These are phyloP conservation scores for Candida patagonica DNA, from an alignment of 805 yeast species.

Conservation along the genomic window DNA sequence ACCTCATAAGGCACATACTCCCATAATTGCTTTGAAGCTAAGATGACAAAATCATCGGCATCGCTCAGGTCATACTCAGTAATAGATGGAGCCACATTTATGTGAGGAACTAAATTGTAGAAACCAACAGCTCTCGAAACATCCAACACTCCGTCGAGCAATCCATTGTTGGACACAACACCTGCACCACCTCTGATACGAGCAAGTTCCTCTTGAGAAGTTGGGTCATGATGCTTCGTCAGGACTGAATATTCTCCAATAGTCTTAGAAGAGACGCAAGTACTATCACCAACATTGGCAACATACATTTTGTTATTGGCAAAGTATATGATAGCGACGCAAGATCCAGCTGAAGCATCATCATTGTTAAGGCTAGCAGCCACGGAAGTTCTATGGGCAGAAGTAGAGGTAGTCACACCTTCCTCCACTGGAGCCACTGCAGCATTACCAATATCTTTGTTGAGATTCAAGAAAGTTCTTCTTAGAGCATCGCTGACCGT, in stretches of 20 bases:
- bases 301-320: slow-evolving; percentile 61
- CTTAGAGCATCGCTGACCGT: slow-evolving; percentile 68
- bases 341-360: slow-evolving; percentile 74
- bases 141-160: slow-evolving; percentile 70
- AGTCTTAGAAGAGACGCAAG: slow-evolving; percentile 65
- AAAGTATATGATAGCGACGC: slow-evolving; percentile 74
- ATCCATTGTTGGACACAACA: slow-evolving; percentile 73
- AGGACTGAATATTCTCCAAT: slow-evolving; percentile 74
- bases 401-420: slow-evolving; percentile 26
- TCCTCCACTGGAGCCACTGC: slow-evolving; percentile 24
- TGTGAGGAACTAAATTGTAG: slow-evolving; percentile 74
- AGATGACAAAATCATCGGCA: slow-evolving; percentile 73
- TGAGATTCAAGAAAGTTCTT: slow-evolving; percentile 67
- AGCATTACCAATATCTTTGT: slow-evolving; percentile 65
- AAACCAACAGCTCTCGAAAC: slow-evolving; percentile 92
- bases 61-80: slow-evolving; percentile 49
- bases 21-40: slow-evolving; percentile 84
- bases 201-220: slow-evolving; percentile 52
- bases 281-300: slow-evolving; percentile 88
- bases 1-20: slow-evolving; percentile 70
- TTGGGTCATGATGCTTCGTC: slow-evolving; percentile 78
- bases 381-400: slow-evolving; percentile 44
- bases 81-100: slow-evolving; percentile 81
- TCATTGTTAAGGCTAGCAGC: slow-evolving; percentile 49
- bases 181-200: slow-evolving; percentile 90